Conservation (phyloP, 371 early-diverging fungal species). For the Mortierella sp. region DNA sequence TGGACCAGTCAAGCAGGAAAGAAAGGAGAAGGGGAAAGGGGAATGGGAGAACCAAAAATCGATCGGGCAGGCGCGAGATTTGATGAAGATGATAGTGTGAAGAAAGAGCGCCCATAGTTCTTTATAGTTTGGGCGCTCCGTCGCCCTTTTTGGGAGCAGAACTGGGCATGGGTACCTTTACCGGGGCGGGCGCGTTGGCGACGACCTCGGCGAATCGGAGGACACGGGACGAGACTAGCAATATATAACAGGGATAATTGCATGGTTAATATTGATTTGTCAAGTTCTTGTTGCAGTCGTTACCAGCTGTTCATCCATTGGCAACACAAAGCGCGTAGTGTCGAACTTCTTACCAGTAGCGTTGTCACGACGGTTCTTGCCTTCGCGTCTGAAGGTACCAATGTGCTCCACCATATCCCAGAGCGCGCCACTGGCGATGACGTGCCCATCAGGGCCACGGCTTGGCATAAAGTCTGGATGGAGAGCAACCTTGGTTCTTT, state of each 20-base stretch:
- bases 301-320: background rate
- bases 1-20: background rate
- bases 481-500: slow-evolving; percentile 65
- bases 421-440: slow-evolving; percentile 73
- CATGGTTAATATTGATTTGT: background rate
- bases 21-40: background rate
- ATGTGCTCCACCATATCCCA: slow-evolving; percentile 91
- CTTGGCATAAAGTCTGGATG: slow-evolving; percentile 71
- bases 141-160: slow-evolving; percentile 51
- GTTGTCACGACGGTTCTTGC: slow-evolving; percentile 91
- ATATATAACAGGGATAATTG: too few species aligned
- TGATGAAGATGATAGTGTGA: background rate
- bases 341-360: slow-evolving; percentile 70
- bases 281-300: background rate
- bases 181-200: slow-evolving; percentile 54
- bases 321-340: background rate
- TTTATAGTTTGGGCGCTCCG: slow-evolving; percentile 56
- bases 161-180: slow-evolving; percentile 55
- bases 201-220: slow-evolving; percentile 63
- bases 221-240: slow-evolving; percentile 61
- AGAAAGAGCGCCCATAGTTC: slow-evolving; percentile 12
- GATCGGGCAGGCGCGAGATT: background rate
- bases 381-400: slow-evolving; percentile 87
- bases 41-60: slow-evolving; percentile 3
- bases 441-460: slow-evolving; percentile 62